Percentiles rank a stretch among this genome's conserved stretches.
Conservation (phyloP, 2,329 filamentous ascomycete species). For the Blumeria hordei region DNA sequence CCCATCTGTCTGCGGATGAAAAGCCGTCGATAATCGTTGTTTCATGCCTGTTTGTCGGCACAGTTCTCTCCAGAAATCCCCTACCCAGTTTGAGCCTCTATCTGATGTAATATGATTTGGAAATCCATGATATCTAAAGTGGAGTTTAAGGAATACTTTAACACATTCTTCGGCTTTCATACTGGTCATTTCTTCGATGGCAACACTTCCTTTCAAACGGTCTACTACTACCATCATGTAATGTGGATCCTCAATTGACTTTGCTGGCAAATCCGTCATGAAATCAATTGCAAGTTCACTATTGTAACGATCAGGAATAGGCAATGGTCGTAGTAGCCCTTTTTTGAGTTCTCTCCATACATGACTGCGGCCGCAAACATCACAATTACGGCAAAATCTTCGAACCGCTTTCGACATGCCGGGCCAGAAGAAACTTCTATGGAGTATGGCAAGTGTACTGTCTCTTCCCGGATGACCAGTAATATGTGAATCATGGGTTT, state of each 20-base stretch:
- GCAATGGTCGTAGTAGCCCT: neutral
- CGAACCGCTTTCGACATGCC: neutral
- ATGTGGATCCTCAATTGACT: neutral
- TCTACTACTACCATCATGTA: neutral
- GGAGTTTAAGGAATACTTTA: neutral
- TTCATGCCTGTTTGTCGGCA: slow-evolving; percentile 1
- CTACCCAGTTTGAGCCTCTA: neutral
- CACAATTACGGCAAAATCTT: neutral
- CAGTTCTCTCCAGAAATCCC: neutral
- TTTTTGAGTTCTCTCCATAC: neutral
- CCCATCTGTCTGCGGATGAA: neutral
- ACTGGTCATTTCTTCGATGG: neutral
- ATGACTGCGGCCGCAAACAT: neutral
- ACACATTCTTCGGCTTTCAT: neutral
- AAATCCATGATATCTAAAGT: neutral
- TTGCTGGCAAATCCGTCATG: neutral
- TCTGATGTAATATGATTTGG: neutral
- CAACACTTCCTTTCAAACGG: neutral
- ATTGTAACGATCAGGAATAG: neutral
- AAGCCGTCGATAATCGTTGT: neutral
- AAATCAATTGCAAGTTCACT: neutral
- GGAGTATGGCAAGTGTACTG: neutral
- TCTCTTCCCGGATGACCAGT: neutral
- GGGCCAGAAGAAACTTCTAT: neutral
- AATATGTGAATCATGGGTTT: neutral